Percentiles rank a stretch among this genome's conserved stretches.
These are phyloP conservation scores for Ceratocystis colombiana DNA, from an alignment of 2,329 filamentous ascomycete species.

Conservation along the genomic window DNA sequence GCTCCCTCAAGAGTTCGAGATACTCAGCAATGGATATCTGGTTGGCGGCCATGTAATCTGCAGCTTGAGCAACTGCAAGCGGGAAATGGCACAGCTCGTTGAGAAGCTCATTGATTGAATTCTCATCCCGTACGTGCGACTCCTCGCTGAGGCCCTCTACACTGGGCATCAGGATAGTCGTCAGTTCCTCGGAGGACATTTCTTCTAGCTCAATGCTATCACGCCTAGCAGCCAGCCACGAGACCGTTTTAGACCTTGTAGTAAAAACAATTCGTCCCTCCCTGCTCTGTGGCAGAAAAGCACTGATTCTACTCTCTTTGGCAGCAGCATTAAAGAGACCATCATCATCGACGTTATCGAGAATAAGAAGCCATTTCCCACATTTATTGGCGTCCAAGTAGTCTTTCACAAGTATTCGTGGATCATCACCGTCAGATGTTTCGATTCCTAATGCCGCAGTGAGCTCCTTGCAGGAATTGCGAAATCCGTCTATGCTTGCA, in stretches of 20 bases:
- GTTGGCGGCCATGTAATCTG: constrained; percentile 25
- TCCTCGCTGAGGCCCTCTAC: not conserved
- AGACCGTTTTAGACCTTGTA: constrained; percentile 1
- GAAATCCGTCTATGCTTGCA: not conserved
- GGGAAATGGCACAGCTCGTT: constrained; percentile 23
- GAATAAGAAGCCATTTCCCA: constrained; percentile 28
- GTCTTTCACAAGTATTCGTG: constrained; percentile 21
- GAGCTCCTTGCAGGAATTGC: not conserved
- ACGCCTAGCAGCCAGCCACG: not conserved
- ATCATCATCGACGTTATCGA: constrained; percentile 29
- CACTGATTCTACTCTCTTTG: not conserved
- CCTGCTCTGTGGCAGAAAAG: constrained; percentile 30
- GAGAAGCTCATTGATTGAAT: not conserved
- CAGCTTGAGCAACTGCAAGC: constrained; percentile 26
- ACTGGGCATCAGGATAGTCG: not conserved
- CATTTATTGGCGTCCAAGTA: constrained; percentile 26
- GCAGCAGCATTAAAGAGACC: not conserved
- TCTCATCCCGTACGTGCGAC: not conserved
- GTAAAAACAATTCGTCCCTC: constrained; percentile 18
- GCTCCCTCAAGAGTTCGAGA: not conserved
- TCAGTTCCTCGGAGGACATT: not conserved
- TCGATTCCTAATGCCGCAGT: not conserved
- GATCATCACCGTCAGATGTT: not conserved
- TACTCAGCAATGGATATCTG: not conserved
- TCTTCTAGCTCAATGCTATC: not conserved